Percentiles rank a stretch among this genome's conserved stretches.
Conservation (phyloP, 208 protist genomes). For the Crithidia mellificae region DNA sequence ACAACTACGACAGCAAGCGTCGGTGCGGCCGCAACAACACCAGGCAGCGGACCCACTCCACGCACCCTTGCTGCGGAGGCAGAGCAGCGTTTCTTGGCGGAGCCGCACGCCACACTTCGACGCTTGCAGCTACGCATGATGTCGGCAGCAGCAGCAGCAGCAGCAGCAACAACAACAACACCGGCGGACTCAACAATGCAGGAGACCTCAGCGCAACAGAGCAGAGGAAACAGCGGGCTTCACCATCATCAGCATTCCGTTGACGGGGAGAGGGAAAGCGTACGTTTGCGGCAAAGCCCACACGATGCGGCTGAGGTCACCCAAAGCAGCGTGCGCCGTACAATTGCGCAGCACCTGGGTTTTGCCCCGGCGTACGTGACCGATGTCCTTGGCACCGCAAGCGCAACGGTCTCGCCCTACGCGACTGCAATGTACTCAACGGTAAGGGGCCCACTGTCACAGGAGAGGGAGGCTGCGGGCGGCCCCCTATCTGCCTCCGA, state of each 20-base stretch:
- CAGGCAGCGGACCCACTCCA: not conserved
- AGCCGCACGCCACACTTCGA: constrained; percentile 55
- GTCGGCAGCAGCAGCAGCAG: not conserved
- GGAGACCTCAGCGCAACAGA: too few relatives aligned
- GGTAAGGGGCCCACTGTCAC: not conserved
- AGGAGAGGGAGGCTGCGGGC: not conserved
- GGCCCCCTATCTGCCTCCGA: not conserved
- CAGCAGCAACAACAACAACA: too few relatives aligned
- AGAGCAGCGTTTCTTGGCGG: constrained; percentile 39
- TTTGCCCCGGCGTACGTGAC: constrained; percentile 22
- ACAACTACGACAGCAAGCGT: not conserved
- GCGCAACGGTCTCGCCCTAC: not conserved
- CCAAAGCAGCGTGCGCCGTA: constrained; percentile 18
- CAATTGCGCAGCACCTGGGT: constrained; percentile 23
- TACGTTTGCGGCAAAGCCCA: not conserved
- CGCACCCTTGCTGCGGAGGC: constrained; percentile 18
- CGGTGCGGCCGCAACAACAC: not conserved
- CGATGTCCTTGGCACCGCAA: constrained; percentile 16
- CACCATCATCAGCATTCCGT: not conserved
- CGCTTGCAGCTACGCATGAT: constrained; percentile 17
- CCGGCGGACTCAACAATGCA: too few relatives aligned
- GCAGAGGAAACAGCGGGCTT: too few relatives aligned
- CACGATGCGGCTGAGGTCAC: constrained; percentile 4
- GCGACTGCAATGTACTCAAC: not conserved
- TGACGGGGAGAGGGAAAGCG: not conserved